Base-by-base conservation (phyloP, 208 protist species). In the Trypanosoma theileri region DNA sequence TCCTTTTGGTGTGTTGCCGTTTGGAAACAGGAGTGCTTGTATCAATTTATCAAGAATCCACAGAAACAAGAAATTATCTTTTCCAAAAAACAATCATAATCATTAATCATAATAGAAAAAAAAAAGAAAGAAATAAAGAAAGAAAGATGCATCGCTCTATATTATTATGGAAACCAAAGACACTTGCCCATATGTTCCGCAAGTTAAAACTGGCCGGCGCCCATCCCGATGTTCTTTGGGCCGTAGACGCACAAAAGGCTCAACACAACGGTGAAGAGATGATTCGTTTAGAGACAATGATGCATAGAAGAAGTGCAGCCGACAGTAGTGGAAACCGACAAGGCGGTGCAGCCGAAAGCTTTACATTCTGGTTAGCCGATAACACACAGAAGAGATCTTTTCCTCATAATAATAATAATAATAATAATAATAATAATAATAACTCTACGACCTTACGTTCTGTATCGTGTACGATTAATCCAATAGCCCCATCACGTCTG, bases 191-290 rank as follows among this genome's bases (percentile, higher is more conserved):
- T 48, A 95, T 95, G 89, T 91, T 95, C 46, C 84, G 86, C 60
- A 90, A 91, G 62, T 58, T 95, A 55, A 95, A 95, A 74, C 74
- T 95, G 17, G 84, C 84, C 46, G 89, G 89, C 21, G 89, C 89
- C 1, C 89, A 95, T 57, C 89, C 89, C 1, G 89, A 95, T 65
- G 80, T 95, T 12, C 68, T 95, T 12, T 92, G 86, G 85, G 76
- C 80, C 61, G 82, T 95, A 51, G 89, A 95, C 71, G 84, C 89
- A 22, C 73, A 84, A 53, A 95, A 92, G 75, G 89, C 89, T 26
- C 86, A 92, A 70, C 89, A 95, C 80, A 95, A 95, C 57, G 85
- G 89, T 12, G 84, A 95, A 60, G 82, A 88, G 52, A 92, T 95
- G 89, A 91, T 92, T 41, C 81, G 84, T 0, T 69, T 95, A 19